Base-by-base conservation (phyloP, 2,329 filamentous ascomycete species). In the Incumbomyces delicatus region DNA sequence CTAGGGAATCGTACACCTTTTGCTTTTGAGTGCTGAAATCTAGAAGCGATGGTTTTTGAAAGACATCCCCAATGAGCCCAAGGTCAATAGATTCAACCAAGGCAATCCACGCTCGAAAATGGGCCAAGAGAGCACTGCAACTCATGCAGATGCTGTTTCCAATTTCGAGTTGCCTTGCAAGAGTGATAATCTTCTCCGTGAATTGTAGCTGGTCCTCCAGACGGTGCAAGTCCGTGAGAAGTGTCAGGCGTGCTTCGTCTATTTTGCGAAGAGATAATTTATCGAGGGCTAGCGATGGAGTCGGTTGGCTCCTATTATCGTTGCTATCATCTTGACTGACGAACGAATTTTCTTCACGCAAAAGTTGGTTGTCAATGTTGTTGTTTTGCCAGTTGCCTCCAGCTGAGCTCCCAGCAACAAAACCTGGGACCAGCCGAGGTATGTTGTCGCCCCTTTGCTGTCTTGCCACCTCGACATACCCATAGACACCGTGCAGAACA, bases 1-100 rank as follows among this genome's bases (percentile, higher is more conserved):
- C 89, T 46, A 95, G 84, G 49, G 88, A 85, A 64, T 96, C 92
- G 65, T 96, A 96, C 14, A 94, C 73, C 57, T 84, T 85, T 64
- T 98, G 92, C 66, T 96, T 96, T 63, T 94, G 87, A 29, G 82
- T 77, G 59, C 81, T 83, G 63, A 95, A 95, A 57, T 96, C 92
- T 40, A 81, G 76, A 29, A 96, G 69, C 57, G 94, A 86, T 0
- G 88, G 87, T 36, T 85, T 90, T 61, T 90, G 85, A 55, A 89
- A 83, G 49, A 77, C 82, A 49, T 83, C 83, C 34, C 81, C 83
- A 2, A 96, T 70, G 1, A 84, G 78, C 0, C 85, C 83, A 12
- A 98, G 75, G 58, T 96, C 88, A 63, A 95, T 85, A 2, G 88
- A 94, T 66, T 98, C 92, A 44, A 96, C 80, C 56, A 87, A 81